A percentile compares a stretch with the other conserved stretches of the same genome.
phyloP scores from a whole-genome alignment of 805 yeast species.

The Sugiyamaella valdiviana region DNA sequence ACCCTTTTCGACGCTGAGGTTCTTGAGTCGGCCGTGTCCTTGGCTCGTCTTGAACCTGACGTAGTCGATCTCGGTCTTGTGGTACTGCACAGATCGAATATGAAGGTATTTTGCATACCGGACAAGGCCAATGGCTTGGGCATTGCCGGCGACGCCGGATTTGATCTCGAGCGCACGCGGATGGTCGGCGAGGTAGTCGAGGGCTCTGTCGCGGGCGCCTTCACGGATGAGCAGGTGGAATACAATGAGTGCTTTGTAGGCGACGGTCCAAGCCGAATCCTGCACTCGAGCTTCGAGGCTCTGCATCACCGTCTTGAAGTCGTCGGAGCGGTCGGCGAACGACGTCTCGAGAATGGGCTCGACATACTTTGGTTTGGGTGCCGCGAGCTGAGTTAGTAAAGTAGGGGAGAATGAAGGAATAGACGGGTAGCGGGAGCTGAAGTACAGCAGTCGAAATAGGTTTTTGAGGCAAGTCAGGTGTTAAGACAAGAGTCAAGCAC shows the following conservation, averaged over 20 bases:
- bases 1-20: slow-evolving; percentile 67
- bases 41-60: slow-evolving; percentile 51
- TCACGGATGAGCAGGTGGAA: slow-evolving; percentile 88
- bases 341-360: slow-evolving; percentile 84
- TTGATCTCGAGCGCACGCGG: slow-evolving; percentile 46
- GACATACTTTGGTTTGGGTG: slow-evolving; percentile 94
- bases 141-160: slow-evolving; percentile 25
- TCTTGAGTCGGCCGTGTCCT: slow-evolving; percentile 56
- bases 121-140: slow-evolving; percentile 38
- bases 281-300: slow-evolving; percentile 56
- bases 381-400: slow-evolving; percentile 54
- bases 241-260: slow-evolving; percentile 77
- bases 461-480: too few relatives aligned
- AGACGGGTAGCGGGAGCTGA: background rate
- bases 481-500: too few relatives aligned
- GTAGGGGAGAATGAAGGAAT: background rate
- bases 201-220: slow-evolving; percentile 73
- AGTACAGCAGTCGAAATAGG: too few relatives aligned
- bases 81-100: slow-evolving; percentile 61
- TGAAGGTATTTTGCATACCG: slow-evolving; percentile 68
- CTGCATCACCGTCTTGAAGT: slow-evolving; percentile 64
- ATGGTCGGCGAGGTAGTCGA: slow-evolving; percentile 49
- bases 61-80: slow-evolving; percentile 55
- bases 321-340: slow-evolving; percentile 48
- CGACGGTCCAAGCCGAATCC: slow-evolving; percentile 87